Evolutionary conservation across 139 green algal species (phyloP).

Genomic region (Raphidocelis subcapitata): DNA sequence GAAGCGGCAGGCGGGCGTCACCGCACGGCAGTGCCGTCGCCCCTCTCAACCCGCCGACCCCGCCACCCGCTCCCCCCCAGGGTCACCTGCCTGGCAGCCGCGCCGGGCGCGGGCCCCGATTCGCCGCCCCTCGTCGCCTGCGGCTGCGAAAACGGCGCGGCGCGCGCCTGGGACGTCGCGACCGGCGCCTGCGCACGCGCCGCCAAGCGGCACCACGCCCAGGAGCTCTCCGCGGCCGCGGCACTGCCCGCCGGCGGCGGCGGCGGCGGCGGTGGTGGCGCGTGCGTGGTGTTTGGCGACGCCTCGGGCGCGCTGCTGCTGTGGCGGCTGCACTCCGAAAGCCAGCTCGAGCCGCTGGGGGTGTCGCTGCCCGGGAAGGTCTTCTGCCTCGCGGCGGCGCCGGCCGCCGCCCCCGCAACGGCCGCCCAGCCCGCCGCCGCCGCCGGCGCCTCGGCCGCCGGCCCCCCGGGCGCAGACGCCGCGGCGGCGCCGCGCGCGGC

Average conservation of each 20-base stretch:
- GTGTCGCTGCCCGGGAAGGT: slow-evolving; percentile 3
- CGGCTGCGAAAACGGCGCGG: slow-evolving; percentile 19
- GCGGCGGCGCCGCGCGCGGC: neutral
- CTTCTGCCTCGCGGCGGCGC: slow-evolving; percentile 19
- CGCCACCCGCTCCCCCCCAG: neutral
- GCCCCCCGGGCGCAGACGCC: too few species aligned
- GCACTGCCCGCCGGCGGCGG: neutral
- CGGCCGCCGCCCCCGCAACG: too few species aligned
- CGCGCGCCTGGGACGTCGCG: slow-evolving; percentile 13
- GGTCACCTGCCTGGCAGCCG: slow-evolving; percentile 4
- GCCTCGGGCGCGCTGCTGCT: slow-evolving; percentile 13
- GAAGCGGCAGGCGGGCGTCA: too few species aligned
- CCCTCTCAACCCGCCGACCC: neutral
- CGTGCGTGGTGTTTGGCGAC: slow-evolving; percentile 11
- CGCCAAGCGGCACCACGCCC: neutral
- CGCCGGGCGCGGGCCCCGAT: neutral
- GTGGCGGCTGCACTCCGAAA: neutral
- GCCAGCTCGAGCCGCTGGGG: neutral
- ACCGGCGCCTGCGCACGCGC: neutral
- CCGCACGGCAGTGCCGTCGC: too few species aligned
- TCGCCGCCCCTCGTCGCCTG: neutral
- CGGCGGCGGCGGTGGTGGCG: neutral
- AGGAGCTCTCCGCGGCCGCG: slow-evolving; percentile 13
- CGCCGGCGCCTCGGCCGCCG: too few species aligned
- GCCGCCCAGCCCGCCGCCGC: too few species aligned